Evolutionary conservation across 2,329 filamentous ascomycete species (phyloP).

Genomic region (Plenodomus biglobosus): DNA sequence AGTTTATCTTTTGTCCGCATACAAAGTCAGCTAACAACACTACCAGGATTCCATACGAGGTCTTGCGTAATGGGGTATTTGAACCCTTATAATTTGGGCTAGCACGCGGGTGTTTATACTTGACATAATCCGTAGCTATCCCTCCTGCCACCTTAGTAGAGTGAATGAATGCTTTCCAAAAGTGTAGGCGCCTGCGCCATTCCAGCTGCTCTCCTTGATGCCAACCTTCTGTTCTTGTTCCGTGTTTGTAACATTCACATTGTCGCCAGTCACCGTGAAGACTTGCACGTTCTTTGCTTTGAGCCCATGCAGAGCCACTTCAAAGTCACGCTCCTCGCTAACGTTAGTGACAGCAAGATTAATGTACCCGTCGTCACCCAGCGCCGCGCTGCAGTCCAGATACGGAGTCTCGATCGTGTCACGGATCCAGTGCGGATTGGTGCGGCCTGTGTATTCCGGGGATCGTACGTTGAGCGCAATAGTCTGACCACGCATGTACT

Average conservation of each 20-base stretch:
- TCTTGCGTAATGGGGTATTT: neutral
- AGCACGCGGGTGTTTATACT: neutral
- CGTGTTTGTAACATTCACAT: constrained; percentile 63
- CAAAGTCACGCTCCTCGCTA: constrained; percentile 59
- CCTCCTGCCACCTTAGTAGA: constrained; percentile 59
- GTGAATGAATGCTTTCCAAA: constrained; percentile 73
- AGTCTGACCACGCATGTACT: constrained; percentile 73
- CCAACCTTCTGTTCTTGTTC: constrained; percentile 63
- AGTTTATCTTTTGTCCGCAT: neutral
- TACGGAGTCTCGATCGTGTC: constrained; percentile 69
- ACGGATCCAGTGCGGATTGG: constrained; percentile 65
- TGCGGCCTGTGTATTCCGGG: constrained; percentile 66
- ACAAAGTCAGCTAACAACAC: neutral
- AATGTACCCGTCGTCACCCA: constrained; percentile 62
- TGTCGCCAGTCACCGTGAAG: constrained; percentile 62
- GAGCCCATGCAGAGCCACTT: constrained; percentile 61
- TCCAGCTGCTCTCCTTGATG: constrained; percentile 64
- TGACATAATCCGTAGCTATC: neutral
- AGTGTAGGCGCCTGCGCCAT: constrained; percentile 61
- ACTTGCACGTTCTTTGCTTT: constrained; percentile 55
- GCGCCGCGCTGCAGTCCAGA: constrained; percentile 66
- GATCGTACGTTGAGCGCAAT: constrained; percentile 66
- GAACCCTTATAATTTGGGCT: neutral
- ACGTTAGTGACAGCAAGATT: constrained; percentile 75
- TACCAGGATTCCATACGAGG: neutral